Evolutionary conservation across 192 early-diverging fungal genomes (phyloP), one percentile per base, ranked within the genome.

Genomic region (Coemansia erecta): DNA sequence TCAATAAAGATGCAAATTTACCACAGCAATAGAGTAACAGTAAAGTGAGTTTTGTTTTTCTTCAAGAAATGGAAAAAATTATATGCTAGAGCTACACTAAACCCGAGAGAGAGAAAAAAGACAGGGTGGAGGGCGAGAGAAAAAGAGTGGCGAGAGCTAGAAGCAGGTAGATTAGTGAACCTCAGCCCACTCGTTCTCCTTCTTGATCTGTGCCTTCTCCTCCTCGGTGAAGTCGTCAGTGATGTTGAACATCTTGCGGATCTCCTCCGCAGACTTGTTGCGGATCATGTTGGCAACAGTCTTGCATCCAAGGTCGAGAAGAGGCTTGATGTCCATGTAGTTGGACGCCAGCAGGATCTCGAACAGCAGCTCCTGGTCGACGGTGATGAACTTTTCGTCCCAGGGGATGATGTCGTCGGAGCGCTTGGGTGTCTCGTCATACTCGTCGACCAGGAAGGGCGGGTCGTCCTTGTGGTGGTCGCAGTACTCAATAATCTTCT

Each of bases 241-340:
- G 64, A 98, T 97, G 81, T 99, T 98, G 81, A 99, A 99, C 70
- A 89, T 91, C 63, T 87, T 89, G 55, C 96, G 86, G 62, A 98
- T 97, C 79, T 97, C 87, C 53, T 97, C 90, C 14, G 94, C 88
- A 10, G 86, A 81, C 81, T 98, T 98, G 37, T 93, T 92, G 73
- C 93, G 92, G 76, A 99, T 90, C 92, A 95, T 92, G 70, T 96
- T 97, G 53, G 97, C 97, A 42, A 98, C 93, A 4, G 94, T 94
- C 83, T 97, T 98, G 85, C 97, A 99, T 8, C 94, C 93, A 51
- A 99, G 83, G 78, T 99, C 94, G 45, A 99, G 81, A 46, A 99
- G 84, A 13, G 93, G 90, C 77, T 95, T 97, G 65, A 98, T 98
- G 73, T 98, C 97, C 57, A 99, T 82, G 74, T 93, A 91, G 68